These are phyloP conservation scores for Artemisia annua DNA, from an alignment of 129 eudicot species.

Conservation along the genomic window DNA sequence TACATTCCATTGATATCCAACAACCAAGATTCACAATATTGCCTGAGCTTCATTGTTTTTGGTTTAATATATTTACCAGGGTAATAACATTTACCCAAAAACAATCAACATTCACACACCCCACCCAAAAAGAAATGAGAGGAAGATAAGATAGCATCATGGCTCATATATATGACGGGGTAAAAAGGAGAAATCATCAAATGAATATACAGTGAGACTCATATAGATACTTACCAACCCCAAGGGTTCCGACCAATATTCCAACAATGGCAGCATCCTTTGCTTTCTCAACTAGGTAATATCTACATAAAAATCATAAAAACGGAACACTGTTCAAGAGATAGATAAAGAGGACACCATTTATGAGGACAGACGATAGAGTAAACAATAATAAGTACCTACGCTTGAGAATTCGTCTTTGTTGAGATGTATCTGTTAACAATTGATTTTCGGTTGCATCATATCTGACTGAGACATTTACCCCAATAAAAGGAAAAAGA, in stretches of 20 bases:
- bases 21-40: no score
- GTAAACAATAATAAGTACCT: slow-evolving; percentile 55
- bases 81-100: no score
- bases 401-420: slow-evolving; percentile 86
- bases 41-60: no score
- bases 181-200: neutral
- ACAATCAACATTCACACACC: no score
- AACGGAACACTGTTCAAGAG: slow-evolving; percentile 5
- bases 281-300: slow-evolving; percentile 93
- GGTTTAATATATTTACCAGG: no score
- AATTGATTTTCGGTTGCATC: slow-evolving; percentile 62
- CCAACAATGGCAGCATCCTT: slow-evolving; percentile 97
- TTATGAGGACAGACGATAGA: neutral
- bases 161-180: no score
- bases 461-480: slow-evolving; percentile 69
- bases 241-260: slow-evolving; percentile 96
- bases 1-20: no score
- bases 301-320: slow-evolving; percentile 48
- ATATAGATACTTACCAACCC: slow-evolving; percentile 63
- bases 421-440: slow-evolving; percentile 69
- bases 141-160: no score
- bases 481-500: neutral
- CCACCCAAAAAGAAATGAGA: no score
- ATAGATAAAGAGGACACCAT: neutral
- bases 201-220: neutral